Conservation (phyloP, 2,329 filamentous ascomycete species). For the Aspergillus intermedius region DNA sequence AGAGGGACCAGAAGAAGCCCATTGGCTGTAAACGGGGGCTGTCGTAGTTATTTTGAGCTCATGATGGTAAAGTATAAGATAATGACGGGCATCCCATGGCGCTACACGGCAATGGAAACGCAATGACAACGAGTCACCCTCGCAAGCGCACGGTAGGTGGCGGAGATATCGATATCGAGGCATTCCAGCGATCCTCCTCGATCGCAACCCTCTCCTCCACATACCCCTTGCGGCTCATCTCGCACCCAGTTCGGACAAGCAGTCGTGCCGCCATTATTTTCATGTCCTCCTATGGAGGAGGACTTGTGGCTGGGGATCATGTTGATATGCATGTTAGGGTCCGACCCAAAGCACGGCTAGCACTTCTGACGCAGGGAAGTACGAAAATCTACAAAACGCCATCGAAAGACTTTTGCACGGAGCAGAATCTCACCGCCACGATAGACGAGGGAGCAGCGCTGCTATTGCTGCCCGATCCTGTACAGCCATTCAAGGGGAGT, state of each 20-base stretch:
- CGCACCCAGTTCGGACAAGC: background rate
- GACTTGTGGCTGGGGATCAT: background rate
- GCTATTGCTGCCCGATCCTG: background rate
- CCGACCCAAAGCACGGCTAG: background rate
- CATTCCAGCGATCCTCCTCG: background rate
- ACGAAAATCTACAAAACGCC: slow-evolving; percentile 2
- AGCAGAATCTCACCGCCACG: background rate
- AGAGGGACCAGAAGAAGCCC: background rate
- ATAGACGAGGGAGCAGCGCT: background rate
- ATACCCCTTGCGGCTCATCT: background rate
- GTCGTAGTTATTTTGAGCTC: background rate
- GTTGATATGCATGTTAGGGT: background rate
- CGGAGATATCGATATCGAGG: background rate
- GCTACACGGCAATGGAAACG: background rate
- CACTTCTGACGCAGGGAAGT: background rate
- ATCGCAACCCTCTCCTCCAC: background rate
- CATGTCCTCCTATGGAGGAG: background rate
- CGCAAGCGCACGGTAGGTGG: background rate
- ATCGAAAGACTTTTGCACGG: background rate
- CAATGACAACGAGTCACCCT: background rate
- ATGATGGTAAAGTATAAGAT: background rate
- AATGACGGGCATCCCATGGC: background rate
- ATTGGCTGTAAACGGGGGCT: no score
- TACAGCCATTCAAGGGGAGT: slow-evolving; percentile 1
- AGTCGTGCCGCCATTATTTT: background rate